Percentiles rank a stretch among this genome's conserved stretches.
Evolutionary conservation across 805 yeast species (phyloP).

Genomic region (Candida montana): DNA sequence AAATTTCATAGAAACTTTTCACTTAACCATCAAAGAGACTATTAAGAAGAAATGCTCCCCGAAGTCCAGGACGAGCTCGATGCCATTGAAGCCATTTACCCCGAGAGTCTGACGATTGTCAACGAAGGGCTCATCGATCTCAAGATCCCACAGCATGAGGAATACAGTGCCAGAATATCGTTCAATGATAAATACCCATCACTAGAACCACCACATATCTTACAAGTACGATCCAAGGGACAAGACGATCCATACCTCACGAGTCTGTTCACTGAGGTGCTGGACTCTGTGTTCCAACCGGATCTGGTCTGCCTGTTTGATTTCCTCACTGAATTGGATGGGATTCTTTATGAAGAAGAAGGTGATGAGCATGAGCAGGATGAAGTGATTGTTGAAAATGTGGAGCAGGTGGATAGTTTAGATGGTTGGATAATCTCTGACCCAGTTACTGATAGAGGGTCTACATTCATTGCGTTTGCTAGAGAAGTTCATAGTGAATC

Average conservation of each 20-base stretch:
- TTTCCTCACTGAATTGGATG: conserved; percentile 61
- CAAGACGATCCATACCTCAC: conserved; percentile 42
- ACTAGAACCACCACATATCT: conserved; percentile 49
- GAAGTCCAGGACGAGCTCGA: conserved; percentile 65
- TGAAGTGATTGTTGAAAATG: conserved; percentile 8
- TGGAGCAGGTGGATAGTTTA: conserved; percentile 37
- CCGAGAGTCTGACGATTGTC: conserved; percentile 43
- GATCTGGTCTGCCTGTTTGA: conserved; percentile 82
- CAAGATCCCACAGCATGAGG: conserved; percentile 56
- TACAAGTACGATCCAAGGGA: conserved; percentile 44
- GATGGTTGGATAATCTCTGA: conserved; percentile 75
- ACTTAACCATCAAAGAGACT: no score
- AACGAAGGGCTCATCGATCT: conserved; percentile 39
- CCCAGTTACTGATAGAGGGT: conserved; percentile 75
- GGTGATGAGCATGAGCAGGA: conserved; percentile 6
- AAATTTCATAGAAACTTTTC: no score
- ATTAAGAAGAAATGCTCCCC: conserved; percentile 19
- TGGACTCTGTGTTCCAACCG: conserved; percentile 45
- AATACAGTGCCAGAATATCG: conserved; percentile 56
- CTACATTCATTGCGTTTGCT: conserved; percentile 79
- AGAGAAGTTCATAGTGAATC: conserved; percentile 55
- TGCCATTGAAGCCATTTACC: conserved; percentile 85
- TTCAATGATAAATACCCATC: conserved; percentile 72
- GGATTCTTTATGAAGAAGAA: conserved; percentile 37
- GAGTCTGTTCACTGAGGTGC: conserved; percentile 41